Evolutionary conservation across 2,329 filamentous ascomycete species (phyloP), one percentile per base, ranked within the genome.

Genomic region (Fusarium subtropicale): DNA sequence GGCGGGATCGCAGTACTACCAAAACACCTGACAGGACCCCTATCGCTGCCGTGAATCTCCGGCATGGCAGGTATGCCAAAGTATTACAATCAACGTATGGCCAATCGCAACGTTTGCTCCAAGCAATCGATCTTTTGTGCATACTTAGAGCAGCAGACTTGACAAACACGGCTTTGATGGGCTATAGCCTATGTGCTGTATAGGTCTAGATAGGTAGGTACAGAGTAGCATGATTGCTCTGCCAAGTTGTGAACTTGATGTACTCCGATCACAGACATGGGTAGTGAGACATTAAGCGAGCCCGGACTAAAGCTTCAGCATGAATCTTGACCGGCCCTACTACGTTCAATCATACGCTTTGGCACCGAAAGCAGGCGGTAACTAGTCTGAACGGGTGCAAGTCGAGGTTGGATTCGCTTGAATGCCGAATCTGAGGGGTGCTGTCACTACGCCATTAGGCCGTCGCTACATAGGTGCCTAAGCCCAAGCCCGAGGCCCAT

Each of bases 401-500:
- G 28, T 33, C 28, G 24, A 52, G 44, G 51, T 44, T 30, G 31
- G 47, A 24, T 57, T 44, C 51, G 48, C 48, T 52, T 52, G 34
- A 57, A 42, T 58, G 44, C 59, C 60, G 51, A 54, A 50, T 33
- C 42, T 34, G 51, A 64, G 45, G 58, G 60, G 59, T 58, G 51
- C 59, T 64, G 44, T 34, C 36, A 53, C 55, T 42, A 20, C 28
- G 46, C 55, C 36, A 41, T 53, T 52, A 41, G 48, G 48, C 36
- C 48, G 20, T 39, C n/a, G 36, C 22, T 52, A 41, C 26, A 28
- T 44, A 44, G 41, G 48, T 26, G 48, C 48, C 48, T 30, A 39
- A 52, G 18, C 18, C 48, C 30, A 39, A 42, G 13, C 15, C n/a
- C 11, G 34, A 42, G 34, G 28, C 55, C 22, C 28, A 22, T 52